Evolutionary conservation across 2,329 filamentous ascomycete genomes (phyloP), one percentile per base, ranked within the genome.

Genomic region (Pseudocercospora vitis): DNA sequence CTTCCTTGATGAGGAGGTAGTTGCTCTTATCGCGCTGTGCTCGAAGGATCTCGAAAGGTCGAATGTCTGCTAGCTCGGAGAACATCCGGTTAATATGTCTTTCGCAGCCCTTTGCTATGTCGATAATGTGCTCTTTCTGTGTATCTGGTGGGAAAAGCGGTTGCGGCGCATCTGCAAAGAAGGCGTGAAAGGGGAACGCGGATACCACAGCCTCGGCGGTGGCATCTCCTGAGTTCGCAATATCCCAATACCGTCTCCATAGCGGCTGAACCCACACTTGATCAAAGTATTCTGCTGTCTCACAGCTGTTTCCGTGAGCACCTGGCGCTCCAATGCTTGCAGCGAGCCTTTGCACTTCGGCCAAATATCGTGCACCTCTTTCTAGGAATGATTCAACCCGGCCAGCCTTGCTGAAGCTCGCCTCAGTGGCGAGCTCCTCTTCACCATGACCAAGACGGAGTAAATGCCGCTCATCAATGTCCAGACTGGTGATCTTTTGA

Each of bases 271-370:
- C 80, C 68, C 96, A 96, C 57, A 96, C 91, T 40, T 85, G 85
- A 70, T 96, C 89, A 77, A 99, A 99, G 73, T 99, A 97, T 23
- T 90, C 91, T 29, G 94, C 94, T 2, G 92, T 99, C 77, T 99
- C 94, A 50, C 94, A 95, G 23, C 92, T 95, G 72, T 88, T 95
- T 18, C 91, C 90, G 70, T 99, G 94, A n/a, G 91, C 91, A 52
- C 94, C 94, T 35, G 91, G 88, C 2, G 91, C 94, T 16, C 83
- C 85, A 60, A 99, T 86, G 63, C 89, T 95, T 42, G 81, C 82
- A 7, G 94, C 92, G 23, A 99, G 79, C 32, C 90, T 87, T 71
- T 88, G 86, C 32, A 99, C 92, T 72, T 97, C 91, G 16, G 81
- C 77, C 9, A 99, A 78, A 66, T 90, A 89, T 33, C 81, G 78